These are phyloP conservation scores for Gossypium arboreum DNA, from an alignment of 345 rosid genomes.

Conservation along the genomic window DNA sequence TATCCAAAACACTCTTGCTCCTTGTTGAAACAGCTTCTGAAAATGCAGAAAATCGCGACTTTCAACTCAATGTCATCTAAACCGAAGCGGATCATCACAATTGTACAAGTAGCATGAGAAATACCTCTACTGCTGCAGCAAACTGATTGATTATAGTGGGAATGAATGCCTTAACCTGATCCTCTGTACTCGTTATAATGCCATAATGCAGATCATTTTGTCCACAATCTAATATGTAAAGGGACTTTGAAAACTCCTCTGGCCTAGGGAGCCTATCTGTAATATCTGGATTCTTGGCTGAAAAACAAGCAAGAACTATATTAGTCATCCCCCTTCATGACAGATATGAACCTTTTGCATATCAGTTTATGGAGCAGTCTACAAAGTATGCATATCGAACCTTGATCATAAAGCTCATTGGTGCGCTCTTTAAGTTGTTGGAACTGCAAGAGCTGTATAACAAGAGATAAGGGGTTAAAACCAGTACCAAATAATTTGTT, in stretches of 20 bases:
- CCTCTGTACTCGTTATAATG: neutral
- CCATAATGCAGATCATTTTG: neutral
- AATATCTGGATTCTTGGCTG: neutral
- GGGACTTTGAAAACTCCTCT: neutral
- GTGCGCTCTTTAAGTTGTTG: conserved; percentile 22
- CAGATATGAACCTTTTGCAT: neutral
- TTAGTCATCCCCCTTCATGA: neutral
- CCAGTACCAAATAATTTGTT: conserved; percentile 7
- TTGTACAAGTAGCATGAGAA: neutral
- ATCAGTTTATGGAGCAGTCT: neutral
- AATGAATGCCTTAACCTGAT: neutral
- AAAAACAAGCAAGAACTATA: neutral
- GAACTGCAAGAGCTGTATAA: conserved; percentile 25
- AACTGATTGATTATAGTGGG: neutral
- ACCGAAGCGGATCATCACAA: too few relatives aligned
- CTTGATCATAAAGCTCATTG: conserved; percentile 16
- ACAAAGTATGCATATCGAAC: conserved; percentile 6
- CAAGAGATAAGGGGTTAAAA: conserved; percentile 19
- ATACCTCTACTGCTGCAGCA: neutral
- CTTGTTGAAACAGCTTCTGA: conserved; percentile 25
- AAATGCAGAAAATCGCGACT: neutral
- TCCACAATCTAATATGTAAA: neutral
- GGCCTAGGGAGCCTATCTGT: neutral
- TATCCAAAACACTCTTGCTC: conserved; percentile 73
- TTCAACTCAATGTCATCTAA: too few relatives aligned